Evolutionary conservation across 139 green algal genomes (phyloP).

Genomic region (Auxenochlorella protothecoides): DNA sequence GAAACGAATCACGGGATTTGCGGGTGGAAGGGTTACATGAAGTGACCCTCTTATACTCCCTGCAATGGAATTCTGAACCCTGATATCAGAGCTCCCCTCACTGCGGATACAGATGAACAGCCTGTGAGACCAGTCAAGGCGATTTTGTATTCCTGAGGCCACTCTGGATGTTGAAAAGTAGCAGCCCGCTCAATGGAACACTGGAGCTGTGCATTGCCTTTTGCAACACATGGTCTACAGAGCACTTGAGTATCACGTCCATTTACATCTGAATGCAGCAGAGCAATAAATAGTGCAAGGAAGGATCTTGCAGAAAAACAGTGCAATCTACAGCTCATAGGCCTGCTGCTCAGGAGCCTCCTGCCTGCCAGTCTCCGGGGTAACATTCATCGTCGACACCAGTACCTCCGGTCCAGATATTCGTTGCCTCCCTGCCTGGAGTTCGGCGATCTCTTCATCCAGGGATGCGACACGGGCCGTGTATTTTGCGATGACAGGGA

Average conservation of each 20-base stretch:
- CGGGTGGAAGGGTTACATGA: no score
- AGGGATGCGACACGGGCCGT: constrained; percentile 7
- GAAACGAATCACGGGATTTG: no score
- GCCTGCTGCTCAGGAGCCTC: neutral
- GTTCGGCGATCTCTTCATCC: constrained; percentile 13
- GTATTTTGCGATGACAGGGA: constrained; percentile 23
- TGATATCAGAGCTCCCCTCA: neutral
- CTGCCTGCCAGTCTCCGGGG: neutral
- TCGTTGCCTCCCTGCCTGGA: constrained; percentile 1
- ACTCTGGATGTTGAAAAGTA: neutral
- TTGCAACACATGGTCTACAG: constrained; percentile 8
- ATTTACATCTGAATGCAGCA: neutral
- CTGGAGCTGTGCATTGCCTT: neutral
- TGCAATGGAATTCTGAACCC: neutral
- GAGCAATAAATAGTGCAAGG: no score
- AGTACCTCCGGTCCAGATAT: neutral
- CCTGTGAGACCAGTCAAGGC: neutral
- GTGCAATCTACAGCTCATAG: constrained; percentile 29
- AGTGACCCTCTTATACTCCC: no score
- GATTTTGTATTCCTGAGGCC: neutral
- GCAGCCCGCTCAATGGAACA: neutral
- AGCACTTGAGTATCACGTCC: neutral
- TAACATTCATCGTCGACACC: neutral
- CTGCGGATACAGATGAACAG: neutral
- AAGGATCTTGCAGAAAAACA: constrained; percentile 17